A percentile compares a stretch with the other conserved stretches of the same genome.
phyloP scores from a whole-genome alignment of 768 basidiomycete species.

The Pulveroboletus sp. region DNA sequence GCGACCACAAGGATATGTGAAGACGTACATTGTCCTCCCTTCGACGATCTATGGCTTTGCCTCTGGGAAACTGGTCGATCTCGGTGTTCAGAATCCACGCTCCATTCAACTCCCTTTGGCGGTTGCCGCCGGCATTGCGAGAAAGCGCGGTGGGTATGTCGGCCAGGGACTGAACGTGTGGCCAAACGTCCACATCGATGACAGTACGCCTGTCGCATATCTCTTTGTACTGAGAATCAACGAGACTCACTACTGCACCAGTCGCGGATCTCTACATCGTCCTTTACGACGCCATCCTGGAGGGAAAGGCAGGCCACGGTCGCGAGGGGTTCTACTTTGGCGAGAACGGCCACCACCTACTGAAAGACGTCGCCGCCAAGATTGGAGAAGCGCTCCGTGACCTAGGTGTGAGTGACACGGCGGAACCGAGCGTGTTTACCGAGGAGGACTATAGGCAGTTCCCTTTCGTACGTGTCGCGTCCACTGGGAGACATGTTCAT shows the following conservation, averaged over 20 bases:
- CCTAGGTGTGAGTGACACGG: constrained; percentile 14
- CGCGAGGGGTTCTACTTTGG: constrained; percentile 53
- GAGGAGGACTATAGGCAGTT: constrained; percentile 14
- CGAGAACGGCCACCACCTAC: constrained; percentile 45
- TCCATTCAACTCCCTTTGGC: constrained; percentile 54
- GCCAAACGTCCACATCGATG: constrained; percentile 55
- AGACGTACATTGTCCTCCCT: constrained; percentile 44
- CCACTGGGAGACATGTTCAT: too few relatives aligned
- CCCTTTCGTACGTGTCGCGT: constrained; percentile 2
- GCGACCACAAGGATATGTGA: constrained; percentile 13
- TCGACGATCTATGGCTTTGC: constrained; percentile 59
- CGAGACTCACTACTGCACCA: constrained; percentile 1
- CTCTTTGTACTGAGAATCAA: background rate
- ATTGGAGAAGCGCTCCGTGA: constrained; percentile 33
- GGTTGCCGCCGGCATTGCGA: constrained; percentile 39
- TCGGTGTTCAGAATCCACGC: constrained; percentile 39
- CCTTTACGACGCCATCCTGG: constrained; percentile 37
- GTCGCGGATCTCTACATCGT: constrained; percentile 40
- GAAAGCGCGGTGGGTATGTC: constrained; percentile 54
- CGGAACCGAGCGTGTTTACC: constrained; percentile 40
- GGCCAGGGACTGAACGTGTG: constrained; percentile 59
- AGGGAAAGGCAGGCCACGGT: constrained; percentile 19
- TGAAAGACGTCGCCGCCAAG: constrained; percentile 41
- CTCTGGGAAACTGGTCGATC: constrained; percentile 42
- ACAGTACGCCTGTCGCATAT: constrained; percentile 22